These are phyloP conservation scores for Jasminum sambac DNA, from an alignment of 257 asterid genomes.

Conservation along the genomic window DNA sequence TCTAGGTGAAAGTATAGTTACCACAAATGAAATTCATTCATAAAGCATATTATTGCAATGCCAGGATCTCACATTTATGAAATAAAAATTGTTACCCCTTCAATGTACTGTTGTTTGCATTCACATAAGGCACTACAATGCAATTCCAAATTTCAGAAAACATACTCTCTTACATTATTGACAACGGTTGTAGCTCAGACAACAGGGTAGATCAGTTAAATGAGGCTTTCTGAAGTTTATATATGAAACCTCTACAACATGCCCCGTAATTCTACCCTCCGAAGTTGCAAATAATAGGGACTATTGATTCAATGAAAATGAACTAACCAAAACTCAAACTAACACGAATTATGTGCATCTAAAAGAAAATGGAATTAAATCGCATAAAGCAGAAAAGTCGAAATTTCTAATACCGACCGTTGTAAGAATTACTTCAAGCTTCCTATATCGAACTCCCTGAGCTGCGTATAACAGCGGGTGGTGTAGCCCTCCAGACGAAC, in stretches of 20 bases:
- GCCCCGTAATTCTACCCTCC: background rate
- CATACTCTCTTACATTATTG: background rate
- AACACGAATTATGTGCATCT: background rate
- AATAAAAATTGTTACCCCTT: background rate
- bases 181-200: background rate
- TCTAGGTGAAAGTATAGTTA: no score
- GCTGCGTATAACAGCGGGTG: constrained; percentile 39
- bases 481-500: constrained; percentile 26
- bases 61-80: background rate
- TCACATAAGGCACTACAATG: background rate
- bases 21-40: no score
- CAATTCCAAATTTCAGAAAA: background rate
- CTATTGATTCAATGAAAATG: background rate
- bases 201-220: background rate
- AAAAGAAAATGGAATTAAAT: background rate
- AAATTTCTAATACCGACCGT: constrained; percentile 26
- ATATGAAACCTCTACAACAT: background rate
- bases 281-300: background rate
- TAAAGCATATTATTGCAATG: background rate
- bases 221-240: background rate
- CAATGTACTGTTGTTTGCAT: background rate
- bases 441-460: constrained; percentile 48
- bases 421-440: constrained; percentile 48
- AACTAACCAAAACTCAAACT: background rate
- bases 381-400: background rate